Conservation (phyloP, 1,284 basidiomycete species). For the Afroboletus lepidellus region DNA sequence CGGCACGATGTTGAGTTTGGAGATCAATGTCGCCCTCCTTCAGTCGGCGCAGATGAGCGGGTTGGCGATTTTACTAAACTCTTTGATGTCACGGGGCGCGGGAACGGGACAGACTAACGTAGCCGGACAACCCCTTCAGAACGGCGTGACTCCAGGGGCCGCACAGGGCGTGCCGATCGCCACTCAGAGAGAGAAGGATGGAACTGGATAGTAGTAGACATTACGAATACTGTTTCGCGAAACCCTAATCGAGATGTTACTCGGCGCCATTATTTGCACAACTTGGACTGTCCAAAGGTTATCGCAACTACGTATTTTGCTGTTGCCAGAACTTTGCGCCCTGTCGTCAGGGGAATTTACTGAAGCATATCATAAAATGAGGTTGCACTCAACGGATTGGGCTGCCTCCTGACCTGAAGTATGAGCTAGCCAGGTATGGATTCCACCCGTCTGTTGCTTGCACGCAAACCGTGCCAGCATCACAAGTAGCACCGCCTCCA, state of each 20-base stretch:
- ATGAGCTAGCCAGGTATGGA: too few species aligned
- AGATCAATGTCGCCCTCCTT: conserved; percentile 70
- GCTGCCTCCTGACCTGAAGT: too few species aligned
- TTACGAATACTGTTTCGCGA: conserved; percentile 9
- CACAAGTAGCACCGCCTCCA: too few species aligned
- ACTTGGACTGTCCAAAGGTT: too few species aligned
- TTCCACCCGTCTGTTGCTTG: too few species aligned
- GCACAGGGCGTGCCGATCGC: conserved; percentile 6
- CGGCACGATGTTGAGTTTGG: conserved; percentile 67
- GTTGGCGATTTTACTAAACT: conserved; percentile 65
- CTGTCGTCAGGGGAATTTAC: too few species aligned
- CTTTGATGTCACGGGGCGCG: conserved; percentile 46
- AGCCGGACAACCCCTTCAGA: conserved; percentile 18
- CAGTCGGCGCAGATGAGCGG: conserved; percentile 72
- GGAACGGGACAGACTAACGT: conserved; percentile 23
- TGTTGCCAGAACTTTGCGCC: too few species aligned
- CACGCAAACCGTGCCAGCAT: too few species aligned
- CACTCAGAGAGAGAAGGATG: conserved; percentile 22
- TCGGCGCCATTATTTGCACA: not conserved
- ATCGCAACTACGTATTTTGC: not conserved
- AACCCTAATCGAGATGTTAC: conserved; percentile 5
- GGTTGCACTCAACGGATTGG: too few species aligned
- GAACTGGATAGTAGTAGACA: conserved; percentile 29
- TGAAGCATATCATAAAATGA: too few species aligned
- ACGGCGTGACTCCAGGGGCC: conserved; percentile 13